Base-by-base conservation (phyloP, 768 basidiomycete species). In the Leccinum uliginosum region DNA sequence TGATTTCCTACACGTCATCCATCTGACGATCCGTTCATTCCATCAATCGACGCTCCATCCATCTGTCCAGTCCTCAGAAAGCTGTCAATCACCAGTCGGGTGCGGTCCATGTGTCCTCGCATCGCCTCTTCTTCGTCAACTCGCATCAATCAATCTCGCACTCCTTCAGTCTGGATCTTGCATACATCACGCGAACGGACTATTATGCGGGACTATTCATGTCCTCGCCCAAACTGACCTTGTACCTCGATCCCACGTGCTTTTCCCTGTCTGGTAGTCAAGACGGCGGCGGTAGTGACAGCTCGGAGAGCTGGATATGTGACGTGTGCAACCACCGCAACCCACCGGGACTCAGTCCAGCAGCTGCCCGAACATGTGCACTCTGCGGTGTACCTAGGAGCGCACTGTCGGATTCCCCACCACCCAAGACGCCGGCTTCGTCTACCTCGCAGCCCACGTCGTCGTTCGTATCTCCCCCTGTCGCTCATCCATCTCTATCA, bases 191-290 rank as follows among this genome's bases (percentile, higher is more conserved):
- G 0, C 87, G 86, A 64, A 96, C 94, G 1, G 92, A 97, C 53
- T 81, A 88, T 71, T 98, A 96, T 67, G 85, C 86, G 4, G 93
- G 96, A 2, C 82, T 98, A 51, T 89, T 98, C 78, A 89, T 83
- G 53, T 93, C 91, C 3, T 92, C 89, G 0, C 65, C 96, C 2
- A 99, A 99, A 72, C 80, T 96, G 55, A 95, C 96, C 1, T 74
- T 95, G 4, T 76, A 85, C 65, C 78, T 93, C 29, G 74, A 80
- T 62, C 55, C 71, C 51, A 49, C 57, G n/a, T 62, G 59, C 51
- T 51, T 62, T 59, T 58, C 59, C 63, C 57, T 56, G 64, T 63
- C 62, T 55, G 67, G 55, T 59, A 53, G 32, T 61, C 70, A 60
- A 68, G 72, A 65, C 61, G 63, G 68, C 29, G 45, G 62, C 58